Conservation (phyloP, 1,284 basidiomycete genomes). For the Vanrija sp. region DNA sequence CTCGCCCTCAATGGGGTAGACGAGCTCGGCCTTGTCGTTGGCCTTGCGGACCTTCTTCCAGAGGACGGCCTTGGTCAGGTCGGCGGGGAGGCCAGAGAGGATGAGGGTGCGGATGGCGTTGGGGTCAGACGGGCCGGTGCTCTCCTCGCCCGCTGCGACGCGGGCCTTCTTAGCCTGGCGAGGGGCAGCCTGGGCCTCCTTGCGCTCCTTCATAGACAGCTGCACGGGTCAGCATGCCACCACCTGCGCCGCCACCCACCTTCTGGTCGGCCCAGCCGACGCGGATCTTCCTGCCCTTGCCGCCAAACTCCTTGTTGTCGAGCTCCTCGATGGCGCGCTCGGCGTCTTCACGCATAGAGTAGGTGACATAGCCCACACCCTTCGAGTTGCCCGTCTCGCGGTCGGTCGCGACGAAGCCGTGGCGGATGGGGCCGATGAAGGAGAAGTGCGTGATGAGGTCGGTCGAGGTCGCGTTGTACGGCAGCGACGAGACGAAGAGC, state of each 20-base stretch:
- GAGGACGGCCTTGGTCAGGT: conserved; percentile 66
- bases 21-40: conserved; percentile 61
- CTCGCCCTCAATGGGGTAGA: conserved; percentile 59
- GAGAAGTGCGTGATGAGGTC: conserved; percentile 92
- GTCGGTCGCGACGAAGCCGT: conserved; percentile 83
- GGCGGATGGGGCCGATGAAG: conserved; percentile 87
- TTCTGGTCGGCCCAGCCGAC: conserved; percentile 76
- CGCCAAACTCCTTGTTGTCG: conserved; percentile 56
- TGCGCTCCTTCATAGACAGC: conserved; percentile 9
- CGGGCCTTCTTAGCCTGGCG: conserved; percentile 17
- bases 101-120: conserved; percentile 75
- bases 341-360: conserved; percentile 85
- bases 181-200: conserved; percentile 1
- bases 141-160: conserved; percentile 5
- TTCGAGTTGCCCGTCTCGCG: conserved; percentile 74
- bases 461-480: conserved; percentile 82
- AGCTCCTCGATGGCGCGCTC: conserved; percentile 61
- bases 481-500: conserved; percentile 56
- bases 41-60: conserved; percentile 82
- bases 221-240: neutral
- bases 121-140: conserved; percentile 54
- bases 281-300: conserved; percentile 63
- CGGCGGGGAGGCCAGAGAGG: conserved; percentile 66
- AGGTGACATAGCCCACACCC: conserved; percentile 97
- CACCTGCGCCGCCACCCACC: conserved; percentile 49